phyloP scores from a whole-genome alignment of 1,139 yeast species.

The Geotrichum bryndzae region DNA sequence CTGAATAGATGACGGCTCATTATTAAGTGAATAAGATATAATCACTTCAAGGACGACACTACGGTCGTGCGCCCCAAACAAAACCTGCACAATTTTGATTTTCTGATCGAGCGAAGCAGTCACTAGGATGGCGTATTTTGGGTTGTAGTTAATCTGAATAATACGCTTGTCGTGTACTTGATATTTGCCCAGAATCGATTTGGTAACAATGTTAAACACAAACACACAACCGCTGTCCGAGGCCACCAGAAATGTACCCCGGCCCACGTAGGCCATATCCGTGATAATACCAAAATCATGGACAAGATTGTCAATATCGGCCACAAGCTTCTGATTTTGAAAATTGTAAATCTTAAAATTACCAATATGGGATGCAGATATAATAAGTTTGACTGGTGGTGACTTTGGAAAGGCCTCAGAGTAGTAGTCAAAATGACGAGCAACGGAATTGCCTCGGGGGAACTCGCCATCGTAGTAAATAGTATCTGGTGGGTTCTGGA shows the following conservation, averaged over 20 bases:
- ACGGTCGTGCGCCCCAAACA: neutral
- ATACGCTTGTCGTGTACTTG: slow-evolving; percentile 13
- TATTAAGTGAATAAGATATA: slow-evolving; percentile 10
- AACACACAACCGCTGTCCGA: neutral
- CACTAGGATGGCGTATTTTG: neutral
- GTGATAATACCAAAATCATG: neutral
- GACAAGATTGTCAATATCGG: neutral
- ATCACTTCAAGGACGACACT: slow-evolving; percentile 5
- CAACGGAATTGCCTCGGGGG: neutral
- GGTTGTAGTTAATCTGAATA: slow-evolving; percentile 6
- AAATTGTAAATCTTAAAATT: too few relatives aligned
- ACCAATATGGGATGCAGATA: neutral
- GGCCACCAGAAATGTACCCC: neutral
- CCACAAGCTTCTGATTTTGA: neutral
- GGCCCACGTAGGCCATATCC: neutral
- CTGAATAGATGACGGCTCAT: slow-evolving; percentile 15
- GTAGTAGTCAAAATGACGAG: neutral
- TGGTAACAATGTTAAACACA: slow-evolving; percentile 11
- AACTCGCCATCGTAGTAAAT: neutral
- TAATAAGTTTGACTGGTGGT: neutral
- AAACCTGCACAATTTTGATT: slow-evolving; percentile 2
- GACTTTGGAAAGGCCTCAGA: neutral
- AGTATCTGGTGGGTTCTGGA: neutral
- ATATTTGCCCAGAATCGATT: neutral
- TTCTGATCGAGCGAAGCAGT: slow-evolving; percentile 15